phyloP scores from a whole-genome alignment of 306 rosid species.

The Ceratonia siliqua region DNA sequence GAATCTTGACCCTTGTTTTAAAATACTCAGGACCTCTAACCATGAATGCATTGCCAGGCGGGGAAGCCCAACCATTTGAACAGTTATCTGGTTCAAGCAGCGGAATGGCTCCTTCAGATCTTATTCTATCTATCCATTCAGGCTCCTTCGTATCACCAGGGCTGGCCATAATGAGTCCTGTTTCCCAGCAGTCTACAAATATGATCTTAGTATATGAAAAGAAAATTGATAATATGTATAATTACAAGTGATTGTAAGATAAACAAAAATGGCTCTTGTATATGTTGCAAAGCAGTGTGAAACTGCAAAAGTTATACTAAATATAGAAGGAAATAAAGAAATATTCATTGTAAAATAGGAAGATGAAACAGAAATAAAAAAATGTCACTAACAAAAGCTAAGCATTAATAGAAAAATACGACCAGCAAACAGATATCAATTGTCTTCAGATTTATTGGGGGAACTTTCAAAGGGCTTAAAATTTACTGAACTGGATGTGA shows the following conservation, averaged over 20 bases:
- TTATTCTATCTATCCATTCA: conserved; percentile 70
- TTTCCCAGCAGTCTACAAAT: conserved; percentile 22
- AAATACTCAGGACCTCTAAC: conserved; percentile 92
- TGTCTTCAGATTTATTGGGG: neutral
- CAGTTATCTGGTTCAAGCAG: conserved; percentile 52
- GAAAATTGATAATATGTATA: neutral
- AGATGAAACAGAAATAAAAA: neutral
- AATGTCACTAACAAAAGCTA: neutral
- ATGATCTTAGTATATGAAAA: neutral
- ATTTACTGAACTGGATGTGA: neutral
- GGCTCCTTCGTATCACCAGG: conserved; percentile 41
- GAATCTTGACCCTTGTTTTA: conserved; percentile 68
- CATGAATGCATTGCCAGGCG: conserved; percentile 73
- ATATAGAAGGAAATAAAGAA: neutral
- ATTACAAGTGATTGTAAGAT: neutral
- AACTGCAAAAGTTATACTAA: neutral
- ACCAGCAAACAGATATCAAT: neutral
- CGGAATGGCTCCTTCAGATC: conserved; percentile 76
- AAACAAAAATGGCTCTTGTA: neutral
- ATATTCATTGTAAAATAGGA: neutral
- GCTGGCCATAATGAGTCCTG: conserved; percentile 53
- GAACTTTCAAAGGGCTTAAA: neutral
- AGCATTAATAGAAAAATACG: neutral
- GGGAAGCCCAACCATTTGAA: conserved; percentile 82
- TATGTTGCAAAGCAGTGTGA: neutral